Conservation (phyloP, 768 basidiomycete species). For the Rubroboletus satanas region DNA sequence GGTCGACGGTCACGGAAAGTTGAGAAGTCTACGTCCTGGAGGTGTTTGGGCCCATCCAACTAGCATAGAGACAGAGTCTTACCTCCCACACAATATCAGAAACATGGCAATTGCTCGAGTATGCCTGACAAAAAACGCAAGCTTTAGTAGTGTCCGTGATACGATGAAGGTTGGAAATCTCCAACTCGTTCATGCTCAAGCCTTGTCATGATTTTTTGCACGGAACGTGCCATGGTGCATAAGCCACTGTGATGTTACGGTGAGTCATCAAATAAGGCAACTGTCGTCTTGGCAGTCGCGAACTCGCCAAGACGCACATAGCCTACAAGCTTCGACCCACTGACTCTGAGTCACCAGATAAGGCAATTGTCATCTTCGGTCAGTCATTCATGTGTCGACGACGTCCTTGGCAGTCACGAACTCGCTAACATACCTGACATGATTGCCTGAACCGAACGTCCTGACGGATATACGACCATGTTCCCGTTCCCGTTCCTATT, state of each 20-base stretch:
- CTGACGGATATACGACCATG: not conserved
- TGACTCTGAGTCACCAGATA: not conserved
- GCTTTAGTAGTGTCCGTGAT: not conserved
- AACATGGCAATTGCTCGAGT: slow-evolving; percentile 32
- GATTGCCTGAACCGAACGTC: not conserved
- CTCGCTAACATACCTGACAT: not conserved
- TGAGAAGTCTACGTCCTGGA: slow-evolving; percentile 45
- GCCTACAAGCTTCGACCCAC: too few relatives aligned
- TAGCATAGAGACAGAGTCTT: not conserved
- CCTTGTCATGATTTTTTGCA: not conserved
- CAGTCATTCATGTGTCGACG: too few relatives aligned
- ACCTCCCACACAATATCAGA: slow-evolving; percentile 53
- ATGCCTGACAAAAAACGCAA: slow-evolving; percentile 43
- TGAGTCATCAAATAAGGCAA: not conserved
- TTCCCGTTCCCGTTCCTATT: not conserved
- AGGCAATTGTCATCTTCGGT: slow-evolving; percentile 6
- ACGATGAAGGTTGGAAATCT: not conserved
- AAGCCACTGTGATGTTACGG: slow-evolving; percentile 4
- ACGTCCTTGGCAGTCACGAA: not conserved
- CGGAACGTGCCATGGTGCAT: not conserved
- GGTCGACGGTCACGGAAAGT: slow-evolving; percentile 51
- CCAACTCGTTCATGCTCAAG: not conserved
- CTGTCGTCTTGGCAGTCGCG: too few relatives aligned
- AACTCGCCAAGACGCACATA: too few relatives aligned
- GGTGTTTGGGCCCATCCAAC: not conserved